These are phyloP conservation scores for Moesziomyces globuligerus DNA, from an alignment of 1,284 basidiomycete genomes.

Conservation along the genomic window DNA sequence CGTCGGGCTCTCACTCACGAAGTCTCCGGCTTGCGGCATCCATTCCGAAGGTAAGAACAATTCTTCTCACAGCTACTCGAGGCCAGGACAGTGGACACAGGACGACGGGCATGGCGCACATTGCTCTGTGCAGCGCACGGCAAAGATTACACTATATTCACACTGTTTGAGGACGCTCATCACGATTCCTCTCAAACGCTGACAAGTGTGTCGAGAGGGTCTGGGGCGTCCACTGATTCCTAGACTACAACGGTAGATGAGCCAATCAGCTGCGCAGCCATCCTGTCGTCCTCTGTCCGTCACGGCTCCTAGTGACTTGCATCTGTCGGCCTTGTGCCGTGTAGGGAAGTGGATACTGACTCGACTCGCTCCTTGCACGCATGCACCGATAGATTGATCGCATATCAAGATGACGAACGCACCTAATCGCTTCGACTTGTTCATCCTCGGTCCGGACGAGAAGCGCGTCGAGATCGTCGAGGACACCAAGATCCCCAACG, in stretches of 20 bases:
- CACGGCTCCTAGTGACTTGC: background rate
- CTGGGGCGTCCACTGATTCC: constrained; percentile 51
- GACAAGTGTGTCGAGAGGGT: constrained; percentile 54
- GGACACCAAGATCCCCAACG: constrained; percentile 97
- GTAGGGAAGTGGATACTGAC: constrained; percentile 2
- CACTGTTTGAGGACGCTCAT: constrained; percentile 58
- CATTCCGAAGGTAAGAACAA: background rate
- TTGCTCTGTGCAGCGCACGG: constrained; percentile 3
- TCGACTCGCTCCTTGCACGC: background rate
- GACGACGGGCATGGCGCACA: background rate
- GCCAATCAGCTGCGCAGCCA: constrained; percentile 11
- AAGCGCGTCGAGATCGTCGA: constrained; percentile 89
- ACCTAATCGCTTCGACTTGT: constrained; percentile 89
- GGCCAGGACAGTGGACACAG: background rate
- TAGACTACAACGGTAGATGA: constrained; percentile 68
- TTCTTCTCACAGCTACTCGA: background rate
- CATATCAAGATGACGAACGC: constrained; percentile 74
- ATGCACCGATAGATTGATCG: background rate
- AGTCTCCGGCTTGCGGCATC: no score
- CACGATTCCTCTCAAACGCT: constrained; percentile 47
- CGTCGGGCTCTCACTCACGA: no score
- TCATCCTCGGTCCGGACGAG: constrained; percentile 90
- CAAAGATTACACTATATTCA: constrained; percentile 64
- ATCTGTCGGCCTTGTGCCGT: no score
- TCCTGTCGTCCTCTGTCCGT: background rate